Conservation (phyloP, 192 early-diverging fungal species). For the Allomyces macrogynus region DNA sequence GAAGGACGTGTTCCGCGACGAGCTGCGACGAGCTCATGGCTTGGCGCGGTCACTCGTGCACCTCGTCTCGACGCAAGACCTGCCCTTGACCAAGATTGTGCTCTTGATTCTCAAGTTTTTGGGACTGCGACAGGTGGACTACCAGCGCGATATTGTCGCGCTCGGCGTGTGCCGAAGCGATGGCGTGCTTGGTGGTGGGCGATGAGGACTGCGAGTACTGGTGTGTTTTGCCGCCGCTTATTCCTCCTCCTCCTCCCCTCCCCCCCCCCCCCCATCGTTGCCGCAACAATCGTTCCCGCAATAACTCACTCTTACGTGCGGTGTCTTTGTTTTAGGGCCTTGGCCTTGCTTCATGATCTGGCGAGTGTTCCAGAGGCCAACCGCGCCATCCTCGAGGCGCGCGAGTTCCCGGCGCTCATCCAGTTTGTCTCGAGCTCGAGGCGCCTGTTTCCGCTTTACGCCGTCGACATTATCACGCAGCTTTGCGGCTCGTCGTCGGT, state of each 20-base stretch:
- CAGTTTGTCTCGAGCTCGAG: neutral
- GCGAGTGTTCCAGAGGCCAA: neutral
- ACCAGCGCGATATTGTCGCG: neutral
- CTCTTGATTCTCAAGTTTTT: neutral
- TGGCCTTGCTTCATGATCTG: neutral
- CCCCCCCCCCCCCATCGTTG: too few relatives aligned
- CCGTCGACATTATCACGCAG: neutral
- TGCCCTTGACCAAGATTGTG: neutral
- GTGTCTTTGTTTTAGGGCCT: too few relatives aligned
- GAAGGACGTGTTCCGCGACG: neutral
- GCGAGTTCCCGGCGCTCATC: neutral
- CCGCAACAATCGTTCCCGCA: too few relatives aligned
- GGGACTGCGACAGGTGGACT: neutral
- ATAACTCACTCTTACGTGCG: too few relatives aligned
- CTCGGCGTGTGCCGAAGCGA: neutral
- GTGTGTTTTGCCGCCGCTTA: neutral
- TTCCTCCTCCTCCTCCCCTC: too few relatives aligned
- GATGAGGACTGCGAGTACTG: neutral
- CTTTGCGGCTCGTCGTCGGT: neutral
- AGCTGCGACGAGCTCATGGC: neutral
- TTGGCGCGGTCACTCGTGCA: neutral
- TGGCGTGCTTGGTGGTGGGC: neutral
- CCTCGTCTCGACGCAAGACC: neutral
- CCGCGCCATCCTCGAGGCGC: neutral
- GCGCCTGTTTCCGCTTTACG: neutral